These are phyloP conservation scores for Beverwykella pulmonaria DNA, from an alignment of 495 filamentous ascomycete genomes.

Conservation along the genomic window DNA sequence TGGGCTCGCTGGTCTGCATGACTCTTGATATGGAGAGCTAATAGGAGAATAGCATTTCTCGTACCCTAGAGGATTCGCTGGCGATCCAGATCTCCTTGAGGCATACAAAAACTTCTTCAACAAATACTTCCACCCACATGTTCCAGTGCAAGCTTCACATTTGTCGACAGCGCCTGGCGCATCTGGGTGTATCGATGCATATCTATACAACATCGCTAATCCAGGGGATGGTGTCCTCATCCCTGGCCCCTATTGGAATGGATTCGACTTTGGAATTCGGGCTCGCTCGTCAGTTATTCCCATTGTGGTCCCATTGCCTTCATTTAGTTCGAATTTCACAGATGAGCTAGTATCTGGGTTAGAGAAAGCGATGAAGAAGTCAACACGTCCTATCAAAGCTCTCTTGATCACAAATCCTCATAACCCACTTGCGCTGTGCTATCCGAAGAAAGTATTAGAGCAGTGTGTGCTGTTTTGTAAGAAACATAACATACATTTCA, in stretches of 20 bases:
- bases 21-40: neutral
- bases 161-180: constrained; percentile 49
- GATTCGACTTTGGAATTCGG: constrained; percentile 28
- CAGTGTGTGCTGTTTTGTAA: constrained; percentile 38
- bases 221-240: constrained; percentile 52
- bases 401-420: constrained; percentile 21
- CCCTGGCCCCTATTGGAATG: constrained; percentile 46
- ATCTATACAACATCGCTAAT: constrained; percentile 51
- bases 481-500: constrained; percentile 41
- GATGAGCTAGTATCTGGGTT: neutral
- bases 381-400: constrained; percentile 2
- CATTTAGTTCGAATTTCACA: neutral
- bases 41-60: constrained; percentile 39
- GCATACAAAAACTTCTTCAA: constrained; percentile 49
- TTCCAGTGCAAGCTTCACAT: constrained; percentile 44
- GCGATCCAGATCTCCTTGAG: constrained; percentile 40
- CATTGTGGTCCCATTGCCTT: neutral
- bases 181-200: constrained; percentile 45
- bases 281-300: neutral
- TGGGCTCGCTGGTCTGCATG: neutral
- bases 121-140: constrained; percentile 44
- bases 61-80: constrained; percentile 41
- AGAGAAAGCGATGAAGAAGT: neutral
- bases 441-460: constrained; percentile 27
- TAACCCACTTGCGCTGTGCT: constrained; percentile 19